phyloP scores from a whole-genome alignment of 495 filamentous ascomycete genomes.

The Zalerion maritima region DNA sequence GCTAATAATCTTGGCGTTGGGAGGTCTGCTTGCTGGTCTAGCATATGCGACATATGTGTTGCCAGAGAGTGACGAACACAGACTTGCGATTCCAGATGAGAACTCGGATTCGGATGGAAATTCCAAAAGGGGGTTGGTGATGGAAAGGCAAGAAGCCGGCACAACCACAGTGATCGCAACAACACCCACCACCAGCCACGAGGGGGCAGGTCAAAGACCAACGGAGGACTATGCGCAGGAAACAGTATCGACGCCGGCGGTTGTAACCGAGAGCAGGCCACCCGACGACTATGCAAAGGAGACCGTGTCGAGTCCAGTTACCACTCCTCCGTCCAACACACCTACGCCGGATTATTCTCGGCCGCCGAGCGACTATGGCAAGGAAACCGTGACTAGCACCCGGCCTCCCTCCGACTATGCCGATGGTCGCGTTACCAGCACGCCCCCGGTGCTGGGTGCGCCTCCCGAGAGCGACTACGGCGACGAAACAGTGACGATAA shows the following conservation, averaged over 20 bases:
- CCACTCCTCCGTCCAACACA: background rate
- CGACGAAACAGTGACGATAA: conserved; percentile 2
- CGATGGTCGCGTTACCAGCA: too few relatives aligned
- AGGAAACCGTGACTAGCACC: conserved; percentile 2
- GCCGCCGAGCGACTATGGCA: conserved; percentile 6
- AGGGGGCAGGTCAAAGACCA: background rate
- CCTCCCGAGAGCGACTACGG: conserved; percentile 4
- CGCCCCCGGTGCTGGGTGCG: too few relatives aligned
- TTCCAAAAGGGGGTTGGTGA: too few relatives aligned
- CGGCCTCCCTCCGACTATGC: background rate
- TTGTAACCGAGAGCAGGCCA: conserved; percentile 3
- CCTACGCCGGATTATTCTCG: conserved; percentile 3
- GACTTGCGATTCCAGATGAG: conserved; percentile 3
- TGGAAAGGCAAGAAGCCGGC: too few relatives aligned
- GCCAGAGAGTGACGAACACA: conserved; percentile 8
- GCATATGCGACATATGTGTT: conserved; percentile 13
- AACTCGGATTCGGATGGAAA: conserved; percentile 2
- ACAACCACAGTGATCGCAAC: too few relatives aligned
- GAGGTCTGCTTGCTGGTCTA: conserved; percentile 10
- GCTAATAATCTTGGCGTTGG: conserved; percentile 8
- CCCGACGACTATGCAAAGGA: conserved; percentile 4
- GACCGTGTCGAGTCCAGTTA: background rate
- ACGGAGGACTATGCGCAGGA: conserved; percentile 4
- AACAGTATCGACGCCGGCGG: background rate
- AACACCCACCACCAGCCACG: background rate